Percentiles rank a stretch among this genome's conserved stretches.
Evolutionary conservation across 2,329 filamentous ascomycete genomes (phyloP).

Genomic region (Aspergillus oerlinghausenensis): DNA sequence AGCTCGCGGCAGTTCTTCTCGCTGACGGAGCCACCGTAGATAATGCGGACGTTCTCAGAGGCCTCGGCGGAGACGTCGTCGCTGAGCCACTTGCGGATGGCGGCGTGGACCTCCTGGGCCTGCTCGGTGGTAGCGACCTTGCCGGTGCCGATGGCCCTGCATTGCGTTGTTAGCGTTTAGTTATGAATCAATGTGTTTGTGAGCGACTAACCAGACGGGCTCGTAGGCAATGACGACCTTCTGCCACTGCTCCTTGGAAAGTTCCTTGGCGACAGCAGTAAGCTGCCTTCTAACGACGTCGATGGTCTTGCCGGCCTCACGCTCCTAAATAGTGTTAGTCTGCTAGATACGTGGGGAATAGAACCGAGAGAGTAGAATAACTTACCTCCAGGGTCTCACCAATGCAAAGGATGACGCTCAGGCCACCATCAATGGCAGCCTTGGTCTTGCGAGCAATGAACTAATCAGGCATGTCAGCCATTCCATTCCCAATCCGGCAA

Average conservation of each 20-base stretch:
- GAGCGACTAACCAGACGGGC: constrained; percentile 79
- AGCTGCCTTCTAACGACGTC: constrained; percentile 70
- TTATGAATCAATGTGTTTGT: background rate
- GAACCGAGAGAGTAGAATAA: constrained; percentile 12
- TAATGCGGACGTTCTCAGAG: constrained; percentile 82
- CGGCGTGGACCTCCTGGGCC: constrained; percentile 89
- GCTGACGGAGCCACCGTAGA: constrained; percentile 94
- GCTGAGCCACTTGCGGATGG: constrained; percentile 80
- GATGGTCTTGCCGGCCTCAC: constrained; percentile 80
- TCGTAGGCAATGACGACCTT: constrained; percentile 98
- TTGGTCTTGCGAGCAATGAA: constrained; percentile 93
- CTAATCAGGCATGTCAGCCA: constrained; percentile 21
- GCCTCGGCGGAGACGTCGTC: constrained; percentile 71
- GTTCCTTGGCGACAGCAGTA: constrained; percentile 67
- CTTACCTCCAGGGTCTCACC: constrained; percentile 79
- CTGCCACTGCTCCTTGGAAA: constrained; percentile 72
- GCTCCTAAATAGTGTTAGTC: constrained; percentile 50
- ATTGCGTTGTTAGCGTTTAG: constrained; percentile 3
- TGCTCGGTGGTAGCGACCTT: constrained; percentile 86
- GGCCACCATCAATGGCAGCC: constrained; percentile 77
- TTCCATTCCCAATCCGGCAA: background rate
- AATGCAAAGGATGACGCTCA: constrained; percentile 94
- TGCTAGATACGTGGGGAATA: constrained; percentile 15
- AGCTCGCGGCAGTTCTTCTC: constrained; percentile 98
- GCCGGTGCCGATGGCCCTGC: constrained; percentile 74